Percentiles rank a stretch among this genome's conserved stretches.
phyloP scores from a whole-genome alignment of 2,329 filamentous ascomycete genomes.

The Cyphellophora europaea region DNA sequence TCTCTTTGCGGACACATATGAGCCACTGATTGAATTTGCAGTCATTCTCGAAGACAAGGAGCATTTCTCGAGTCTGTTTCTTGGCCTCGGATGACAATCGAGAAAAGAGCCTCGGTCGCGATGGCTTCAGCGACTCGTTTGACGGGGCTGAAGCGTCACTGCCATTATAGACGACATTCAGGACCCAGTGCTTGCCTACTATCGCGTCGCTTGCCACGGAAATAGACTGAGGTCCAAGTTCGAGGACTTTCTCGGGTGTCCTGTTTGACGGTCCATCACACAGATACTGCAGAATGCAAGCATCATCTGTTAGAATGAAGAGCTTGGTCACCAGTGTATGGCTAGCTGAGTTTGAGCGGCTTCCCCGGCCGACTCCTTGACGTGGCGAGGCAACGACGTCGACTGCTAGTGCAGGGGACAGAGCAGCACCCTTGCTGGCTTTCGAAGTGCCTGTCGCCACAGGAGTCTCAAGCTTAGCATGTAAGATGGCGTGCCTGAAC shows the following conservation, averaged over 20 bases:
- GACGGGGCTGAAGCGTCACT: constrained; percentile 18
- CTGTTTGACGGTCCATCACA: constrained; percentile 35
- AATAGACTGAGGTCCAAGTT: constrained; percentile 34
- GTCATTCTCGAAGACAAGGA: constrained; percentile 34
- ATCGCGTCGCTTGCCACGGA: constrained; percentile 42
- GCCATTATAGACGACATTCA: constrained; percentile 32
- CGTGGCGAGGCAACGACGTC: not conserved
- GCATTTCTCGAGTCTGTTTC: constrained; percentile 25
- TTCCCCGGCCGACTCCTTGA: not conserved
- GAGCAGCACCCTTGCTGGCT: not conserved
- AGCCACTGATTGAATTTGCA: constrained; percentile 38
- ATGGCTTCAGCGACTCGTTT: not conserved
- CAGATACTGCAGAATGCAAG: constrained; percentile 37
- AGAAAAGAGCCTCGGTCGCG: too few relatives aligned
- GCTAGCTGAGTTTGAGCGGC: not conserved
- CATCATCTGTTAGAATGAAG: constrained; percentile 34
- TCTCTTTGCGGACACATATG: constrained; percentile 33
- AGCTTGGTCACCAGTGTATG: constrained; percentile 23
- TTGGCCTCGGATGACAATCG: constrained; percentile 19
- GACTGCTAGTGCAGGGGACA: not conserved
- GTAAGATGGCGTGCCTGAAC: not conserved
- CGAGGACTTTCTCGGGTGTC: constrained; percentile 37
- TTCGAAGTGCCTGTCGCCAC: not conserved
- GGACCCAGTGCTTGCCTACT: constrained; percentile 38
- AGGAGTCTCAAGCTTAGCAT: not conserved